Evolutionary conservation across 805 yeast genomes (phyloP).

Genomic region (Schwanniomyces yamadae): DNA sequence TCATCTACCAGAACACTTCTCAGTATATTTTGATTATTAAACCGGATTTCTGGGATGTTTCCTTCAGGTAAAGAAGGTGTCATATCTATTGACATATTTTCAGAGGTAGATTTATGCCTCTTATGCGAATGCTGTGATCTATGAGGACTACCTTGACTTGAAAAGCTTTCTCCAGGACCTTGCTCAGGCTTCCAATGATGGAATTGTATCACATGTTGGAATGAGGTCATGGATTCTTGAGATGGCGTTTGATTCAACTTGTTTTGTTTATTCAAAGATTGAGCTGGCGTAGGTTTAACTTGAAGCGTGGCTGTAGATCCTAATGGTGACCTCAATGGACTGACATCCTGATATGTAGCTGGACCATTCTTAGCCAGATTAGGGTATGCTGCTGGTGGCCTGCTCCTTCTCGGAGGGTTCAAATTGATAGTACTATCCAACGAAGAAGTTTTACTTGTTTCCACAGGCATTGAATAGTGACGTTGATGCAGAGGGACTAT

Average conservation of each 20-base stretch:
- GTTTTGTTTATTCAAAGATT: conserved; percentile 35
- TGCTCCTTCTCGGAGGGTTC: no score
- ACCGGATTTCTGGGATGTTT: not conserved
- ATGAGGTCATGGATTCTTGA: conserved; percentile 45
- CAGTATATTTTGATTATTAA: conserved; percentile 1
- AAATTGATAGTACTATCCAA: not conserved
- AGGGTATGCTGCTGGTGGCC: not conserved
- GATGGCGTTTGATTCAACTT: conserved; percentile 31
- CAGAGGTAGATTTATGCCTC: conserved; percentile 34
- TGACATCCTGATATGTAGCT: not conserved
- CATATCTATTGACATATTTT: conserved; percentile 30
- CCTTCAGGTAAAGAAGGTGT: conserved; percentile 8
- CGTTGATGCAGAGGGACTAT: conserved; percentile 32
- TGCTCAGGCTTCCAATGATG: conserved; percentile 56
- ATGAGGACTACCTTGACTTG: not conserved
- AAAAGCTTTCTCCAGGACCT: conserved; percentile 15
- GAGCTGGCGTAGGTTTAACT: conserved; percentile 43
- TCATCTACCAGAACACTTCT: conserved; percentile 2
- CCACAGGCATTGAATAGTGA: conserved; percentile 43
- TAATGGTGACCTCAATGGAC: conserved; percentile 15
- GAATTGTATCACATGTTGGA: conserved; percentile 54
- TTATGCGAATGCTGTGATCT: conserved; percentile 23
- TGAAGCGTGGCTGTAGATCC: conserved; percentile 37
- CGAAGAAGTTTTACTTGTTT: conserved; percentile 8
- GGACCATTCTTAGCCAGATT: not conserved